These are phyloP conservation scores for Musa itinerans DNA, from an alignment of 176 grass and related monocot genomes.

Conservation along the genomic window DNA sequence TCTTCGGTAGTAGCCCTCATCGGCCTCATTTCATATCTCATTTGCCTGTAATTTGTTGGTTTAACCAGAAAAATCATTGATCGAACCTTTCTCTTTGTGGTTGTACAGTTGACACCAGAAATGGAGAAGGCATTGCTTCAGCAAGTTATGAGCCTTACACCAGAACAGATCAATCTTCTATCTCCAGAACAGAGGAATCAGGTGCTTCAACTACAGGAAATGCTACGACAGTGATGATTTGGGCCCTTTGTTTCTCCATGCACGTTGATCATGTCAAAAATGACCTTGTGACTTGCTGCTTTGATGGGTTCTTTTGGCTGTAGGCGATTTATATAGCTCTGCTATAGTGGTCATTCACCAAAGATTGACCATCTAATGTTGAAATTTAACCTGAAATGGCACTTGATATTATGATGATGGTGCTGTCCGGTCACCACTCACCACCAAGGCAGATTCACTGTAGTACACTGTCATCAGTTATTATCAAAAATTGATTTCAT, in stretches of 20 bases:
- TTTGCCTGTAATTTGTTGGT: neutral
- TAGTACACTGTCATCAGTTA: no score
- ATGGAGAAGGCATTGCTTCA: conserved; percentile 91
- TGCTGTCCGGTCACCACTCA: no score
- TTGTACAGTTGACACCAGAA: conserved; percentile 66
- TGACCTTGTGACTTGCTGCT: neutral
- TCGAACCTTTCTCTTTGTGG: neutral
- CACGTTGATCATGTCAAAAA: neutral
- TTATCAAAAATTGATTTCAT: no score
- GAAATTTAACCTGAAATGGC: no score
- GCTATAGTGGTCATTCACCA: no score
- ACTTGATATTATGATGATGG: no score
- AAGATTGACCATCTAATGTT: no score
- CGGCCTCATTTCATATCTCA: neutral
- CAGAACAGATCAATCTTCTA: conserved; percentile 79
- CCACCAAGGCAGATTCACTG: no score
- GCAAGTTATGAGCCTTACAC: conserved; percentile 79
- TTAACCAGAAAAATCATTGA: neutral
- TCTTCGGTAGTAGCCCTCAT: neutral
- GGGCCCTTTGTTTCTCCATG: neutral
- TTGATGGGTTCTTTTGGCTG: neutral
- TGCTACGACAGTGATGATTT: conserved; percentile 44
- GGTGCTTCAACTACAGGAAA: conserved; percentile 89
- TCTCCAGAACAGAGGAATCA: conserved; percentile 89
- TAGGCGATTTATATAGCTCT: no score